Evolutionary conservation across 345 rosid genomes (phyloP), one percentile per base, ranked within the genome.

Genomic region (Aquilaria sinensis): DNA sequence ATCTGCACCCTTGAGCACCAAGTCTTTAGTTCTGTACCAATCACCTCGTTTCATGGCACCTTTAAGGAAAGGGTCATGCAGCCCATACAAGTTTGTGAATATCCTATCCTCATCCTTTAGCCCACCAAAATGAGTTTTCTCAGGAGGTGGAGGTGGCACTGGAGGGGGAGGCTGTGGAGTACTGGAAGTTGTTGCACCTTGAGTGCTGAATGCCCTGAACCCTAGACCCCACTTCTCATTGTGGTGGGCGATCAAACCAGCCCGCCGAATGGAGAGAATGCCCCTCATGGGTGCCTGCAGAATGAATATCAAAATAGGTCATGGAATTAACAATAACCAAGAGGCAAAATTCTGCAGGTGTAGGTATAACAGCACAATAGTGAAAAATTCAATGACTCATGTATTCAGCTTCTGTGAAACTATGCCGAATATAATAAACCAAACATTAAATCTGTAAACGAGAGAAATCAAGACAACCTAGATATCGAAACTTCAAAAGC

Each of bases 41-140:
- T 88, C 99, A 55, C 99, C 97, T 23, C 96, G 78, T 74, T 91
- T 91, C 96, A 87, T 84, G 51, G 99, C 93, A 64, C 96, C 97
- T 77, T 91, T 88, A 56, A 95, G 97, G 73, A 91, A 95, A 3
- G 92, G 97, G 66, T 91, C 99, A 56, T 84, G 93, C 74, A 88
- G 33, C 63, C 96, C 96, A 67, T 94, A 94, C 73, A 90, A 81
- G 65, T 94, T 95, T 59, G 97, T 87, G 74, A 95, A 91, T 60
- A 95, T 95, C 54, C 97, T 80, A 65, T 95, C 99, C 75, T 91
- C 96, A 52, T 95, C 99, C 70, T 84, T 95, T 58, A 95, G 76
- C 66, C 91, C 97, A 69, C 97, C 97, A 53, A 95, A 94, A 78
- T 88, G 96, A 69, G 97, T 88, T 82, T 91, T 95, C 76, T 95